Conservation (phyloP, 1,284 basidiomycete species). For the Rhodotorula sp. region DNA sequence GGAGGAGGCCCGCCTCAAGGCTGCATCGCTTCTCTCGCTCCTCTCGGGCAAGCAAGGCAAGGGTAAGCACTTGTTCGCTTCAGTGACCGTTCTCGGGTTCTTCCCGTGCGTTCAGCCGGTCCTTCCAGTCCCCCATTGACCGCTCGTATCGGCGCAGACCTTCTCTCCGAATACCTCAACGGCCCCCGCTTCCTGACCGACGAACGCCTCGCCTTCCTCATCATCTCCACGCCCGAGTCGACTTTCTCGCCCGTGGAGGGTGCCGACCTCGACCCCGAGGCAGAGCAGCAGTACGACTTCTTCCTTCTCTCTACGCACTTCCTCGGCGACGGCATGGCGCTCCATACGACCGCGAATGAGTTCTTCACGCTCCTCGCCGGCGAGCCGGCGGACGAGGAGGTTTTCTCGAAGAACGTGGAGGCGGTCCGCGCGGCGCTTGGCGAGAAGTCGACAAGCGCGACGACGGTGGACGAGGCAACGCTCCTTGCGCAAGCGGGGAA, state of each 20-base stretch:
- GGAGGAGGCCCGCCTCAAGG: slow-evolving; percentile 57
- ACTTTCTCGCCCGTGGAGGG: slow-evolving; percentile 29
- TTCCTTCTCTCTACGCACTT: slow-evolving; percentile 71
- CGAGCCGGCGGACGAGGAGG: too few species aligned
- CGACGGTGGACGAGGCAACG: background rate
- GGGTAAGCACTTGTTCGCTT: background rate
- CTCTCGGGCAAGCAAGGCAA: slow-evolving; percentile 43
- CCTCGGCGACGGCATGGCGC: slow-evolving; percentile 74
- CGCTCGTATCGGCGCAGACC: slow-evolving; percentile 47
- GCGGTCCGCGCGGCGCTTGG: background rate
- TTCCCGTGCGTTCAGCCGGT: too few species aligned
- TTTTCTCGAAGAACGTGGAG: background rate
- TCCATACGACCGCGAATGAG: slow-evolving; percentile 72
- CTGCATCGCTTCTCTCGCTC: slow-evolving; percentile 60
- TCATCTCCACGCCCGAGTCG: slow-evolving; percentile 56
- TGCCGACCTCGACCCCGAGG: slow-evolving; percentile 3
- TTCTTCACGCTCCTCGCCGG: slow-evolving; percentile 62
- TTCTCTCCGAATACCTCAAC: slow-evolving; percentile 68
- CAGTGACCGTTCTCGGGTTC: too few species aligned
- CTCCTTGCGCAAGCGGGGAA: background rate
- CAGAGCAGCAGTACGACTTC: slow-evolving; percentile 57
- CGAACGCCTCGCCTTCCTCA: slow-evolving; percentile 67
- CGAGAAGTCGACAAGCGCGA: background rate
- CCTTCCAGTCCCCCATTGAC: background rate
- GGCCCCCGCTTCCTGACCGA: slow-evolving; percentile 71